Evolutionary conservation across 169 alveolate species (phyloP), one percentile per base, ranked within the genome.

Genomic region (Toxoplasma gondii): DNA sequence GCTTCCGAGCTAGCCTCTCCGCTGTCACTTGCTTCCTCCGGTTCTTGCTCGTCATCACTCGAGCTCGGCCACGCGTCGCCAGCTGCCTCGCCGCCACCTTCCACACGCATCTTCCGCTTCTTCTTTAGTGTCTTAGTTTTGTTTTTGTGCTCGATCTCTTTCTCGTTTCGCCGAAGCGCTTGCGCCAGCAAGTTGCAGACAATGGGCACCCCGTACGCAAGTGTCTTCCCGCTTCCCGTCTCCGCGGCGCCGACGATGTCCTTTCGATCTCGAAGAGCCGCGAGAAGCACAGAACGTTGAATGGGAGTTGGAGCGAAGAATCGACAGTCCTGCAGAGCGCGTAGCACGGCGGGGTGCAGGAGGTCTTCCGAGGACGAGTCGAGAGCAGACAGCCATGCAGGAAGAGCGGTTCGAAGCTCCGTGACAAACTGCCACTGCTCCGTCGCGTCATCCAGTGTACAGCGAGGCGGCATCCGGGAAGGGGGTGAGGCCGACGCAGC

Each of bases 191-290:
- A 27, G 88, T 43, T 31, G 88, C 93, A 69, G 22, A 95, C 93
- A 12, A 93, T 93, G 24, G 96, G 96, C 54, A 95, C 84, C 38
- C 95, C 96, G 84, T 90, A 95, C 36, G 96, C 96, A 31, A 95
- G 93, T 39, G 96, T 95, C 91, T 90, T 90, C 12, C 93, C 93
- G 70, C 80, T 41, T 2, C 93, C 93, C 31, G 96, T 95, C 67
- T 95, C 96, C 1, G 96, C 96, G 12, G 96, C 93, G 31, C 94
- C 96, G 41, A 95, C 92, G 10, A 95, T 86, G 87, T 95, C 96
- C 45, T 91, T 93, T 53, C 96, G 80, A 41, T 93, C 96, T 31
- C 96, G 81, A 39, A 95, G 86, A 29, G 96, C 94, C n/a, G 94
- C 96, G n/a, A 92, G 83, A 49, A 95, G 54, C 39, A 93, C 90